Conservation (phyloP, 192 early-diverging fungal species). For the Chytriomyces sp. region DNA sequence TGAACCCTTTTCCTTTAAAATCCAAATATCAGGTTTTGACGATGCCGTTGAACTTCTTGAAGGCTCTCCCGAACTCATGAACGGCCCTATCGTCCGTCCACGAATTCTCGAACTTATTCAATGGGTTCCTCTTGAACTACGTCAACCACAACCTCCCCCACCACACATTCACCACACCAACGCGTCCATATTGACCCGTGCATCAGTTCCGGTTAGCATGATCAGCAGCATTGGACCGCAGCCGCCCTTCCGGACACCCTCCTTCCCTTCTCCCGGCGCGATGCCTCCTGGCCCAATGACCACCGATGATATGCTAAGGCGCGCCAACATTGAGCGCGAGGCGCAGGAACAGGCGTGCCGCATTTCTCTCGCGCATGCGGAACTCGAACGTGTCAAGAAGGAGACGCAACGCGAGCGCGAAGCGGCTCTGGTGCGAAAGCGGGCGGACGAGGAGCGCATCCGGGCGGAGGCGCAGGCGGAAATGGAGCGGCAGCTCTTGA, state of each 20-base stretch:
- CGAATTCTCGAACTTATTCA: neutral
- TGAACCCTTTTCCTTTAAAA: too few species aligned
- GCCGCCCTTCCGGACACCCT: neutral
- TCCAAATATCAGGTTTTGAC: neutral
- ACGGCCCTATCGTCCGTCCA: conserved; percentile 4
- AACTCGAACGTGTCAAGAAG: conserved; percentile 4
- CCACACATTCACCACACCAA: too few species aligned
- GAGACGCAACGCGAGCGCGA: conserved; percentile 10
- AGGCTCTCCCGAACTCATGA: neutral
- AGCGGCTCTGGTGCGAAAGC: neutral
- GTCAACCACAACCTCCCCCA: too few species aligned
- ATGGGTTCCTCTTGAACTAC: conserved; percentile 4
- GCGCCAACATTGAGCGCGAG: neutral
- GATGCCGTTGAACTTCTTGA: conserved; percentile 25
- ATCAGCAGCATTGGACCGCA: conserved; percentile 8
- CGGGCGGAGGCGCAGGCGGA: neutral
- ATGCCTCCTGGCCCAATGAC: too few species aligned
- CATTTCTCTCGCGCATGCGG: neutral
- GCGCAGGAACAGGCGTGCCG: neutral
- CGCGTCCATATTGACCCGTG: neutral
- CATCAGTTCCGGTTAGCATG: neutral
- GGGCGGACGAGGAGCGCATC: conserved; percentile 5
- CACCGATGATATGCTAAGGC: neutral
- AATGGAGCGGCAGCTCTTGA: neutral
- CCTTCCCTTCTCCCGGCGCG: too few species aligned